Evolutionary conservation across 139 green algal species (phyloP).

Genomic region (Mychonastes homosphaera): DNA sequence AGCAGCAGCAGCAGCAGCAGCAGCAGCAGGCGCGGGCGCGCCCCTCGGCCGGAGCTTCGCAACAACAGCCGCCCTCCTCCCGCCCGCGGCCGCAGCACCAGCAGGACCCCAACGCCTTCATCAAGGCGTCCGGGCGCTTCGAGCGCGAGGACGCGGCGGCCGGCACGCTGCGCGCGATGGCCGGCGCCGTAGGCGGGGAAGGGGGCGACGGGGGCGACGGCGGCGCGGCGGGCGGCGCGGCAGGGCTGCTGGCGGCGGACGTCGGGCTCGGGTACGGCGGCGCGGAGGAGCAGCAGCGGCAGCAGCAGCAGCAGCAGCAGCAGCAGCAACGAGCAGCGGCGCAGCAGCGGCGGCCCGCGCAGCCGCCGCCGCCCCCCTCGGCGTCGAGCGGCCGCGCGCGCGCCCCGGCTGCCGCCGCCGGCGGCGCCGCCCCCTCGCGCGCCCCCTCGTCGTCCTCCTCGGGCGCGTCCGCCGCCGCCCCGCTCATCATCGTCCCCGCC

Average conservation of each 20-base stretch:
- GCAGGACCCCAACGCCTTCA: conserved; percentile 1
- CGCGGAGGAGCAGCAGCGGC: conserved; percentile 5
- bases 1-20: background rate
- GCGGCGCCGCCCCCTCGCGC: background rate
- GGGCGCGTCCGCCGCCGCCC: conserved; percentile 10
- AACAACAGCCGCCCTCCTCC: background rate
- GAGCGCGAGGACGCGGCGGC: conserved; percentile 26
- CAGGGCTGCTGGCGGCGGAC: conserved; percentile 1
- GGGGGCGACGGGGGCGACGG: conserved; percentile 3
- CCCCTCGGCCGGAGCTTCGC: background rate
- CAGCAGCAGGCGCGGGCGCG: background rate
- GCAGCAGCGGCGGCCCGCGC: conserved; percentile 6
- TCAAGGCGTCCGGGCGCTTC: conserved; percentile 30
- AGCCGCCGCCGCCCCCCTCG: too few relatives aligned
- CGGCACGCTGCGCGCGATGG: conserved; percentile 27
- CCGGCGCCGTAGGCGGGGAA: conserved; percentile 3
- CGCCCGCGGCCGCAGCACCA: background rate
- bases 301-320: conserved; percentile 1
- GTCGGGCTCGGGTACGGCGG: conserved; percentile 16
- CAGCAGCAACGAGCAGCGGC: conserved; percentile 2
- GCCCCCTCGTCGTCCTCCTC: too few relatives aligned
- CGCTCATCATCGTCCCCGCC: conserved; percentile 45
- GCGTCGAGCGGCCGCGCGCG: background rate
- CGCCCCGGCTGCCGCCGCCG: conserved; percentile 2
- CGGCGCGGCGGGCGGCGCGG: conserved; percentile 9